Evolutionary conservation across 345 rosid genomes (phyloP), one percentile per base, ranked within the genome.

Genomic region (Viola odorata): DNA sequence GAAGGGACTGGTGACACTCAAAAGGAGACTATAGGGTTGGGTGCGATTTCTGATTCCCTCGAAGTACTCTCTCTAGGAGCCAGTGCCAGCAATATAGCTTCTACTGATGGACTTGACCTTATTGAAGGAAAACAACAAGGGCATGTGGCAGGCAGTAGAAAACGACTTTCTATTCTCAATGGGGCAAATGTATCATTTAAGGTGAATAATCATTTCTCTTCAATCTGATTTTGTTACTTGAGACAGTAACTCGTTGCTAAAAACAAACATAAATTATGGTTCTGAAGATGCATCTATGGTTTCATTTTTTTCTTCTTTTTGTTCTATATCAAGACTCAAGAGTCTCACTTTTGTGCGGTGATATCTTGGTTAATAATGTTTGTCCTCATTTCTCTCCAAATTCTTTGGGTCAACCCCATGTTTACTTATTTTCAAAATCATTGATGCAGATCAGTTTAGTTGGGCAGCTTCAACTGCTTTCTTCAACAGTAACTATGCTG

Each of bases 401-500:
- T 54, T n/a, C n/a, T n/a, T 55, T 57, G 50, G 67, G 53, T 60
- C 64, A 66, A 67, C 56, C 49, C 49, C 23, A 38, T 58, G 47
- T 55, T 38, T 58, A 36, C 66, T 72, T 64, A 69, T 61, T 8
- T 14, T 55, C 38, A 47, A 64, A 50, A 8, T 64, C 14, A 55
- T 60, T 77, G 58, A 45, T 80, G 83, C 95, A 89, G 99, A 75
- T 90, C 71, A 77, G 75, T 73, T 73, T 94, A 67, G 76, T 74
- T 73, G 91, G 97, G 63, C 96, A 90, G 78, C 89, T 86, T 65
- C 99, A 94, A 79, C 90, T 90, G 73, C 97, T 94, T 73, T 94
- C 97, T 72, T 94, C 97, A 53, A 78, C 96, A 3, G 83, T 90
- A 68, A 85, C 96, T 53, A 90, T 87, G 81, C 80, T 94, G 75